phyloP scores from a whole-genome alignment of 768 basidiomycete genomes.

The Candolleomyces efflorescens region DNA sequence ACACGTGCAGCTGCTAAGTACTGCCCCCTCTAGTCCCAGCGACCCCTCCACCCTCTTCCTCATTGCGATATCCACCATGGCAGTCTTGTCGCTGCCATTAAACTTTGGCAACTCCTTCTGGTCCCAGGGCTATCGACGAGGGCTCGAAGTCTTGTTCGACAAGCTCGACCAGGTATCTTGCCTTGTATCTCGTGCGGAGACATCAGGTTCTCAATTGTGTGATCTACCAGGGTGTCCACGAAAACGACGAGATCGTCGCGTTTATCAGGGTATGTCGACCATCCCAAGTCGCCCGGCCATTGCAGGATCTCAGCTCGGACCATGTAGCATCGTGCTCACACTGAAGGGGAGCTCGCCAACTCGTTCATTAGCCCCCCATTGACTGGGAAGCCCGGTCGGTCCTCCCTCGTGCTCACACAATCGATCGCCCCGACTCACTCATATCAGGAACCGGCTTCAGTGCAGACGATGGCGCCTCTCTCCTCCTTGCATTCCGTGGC shows the following conservation, averaged over 20 bases:
- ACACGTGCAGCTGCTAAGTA: neutral
- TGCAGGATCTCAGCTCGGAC: slow-evolving; percentile 1
- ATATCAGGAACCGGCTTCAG: slow-evolving; percentile 57
- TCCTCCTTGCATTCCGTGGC: slow-evolving; percentile 75
- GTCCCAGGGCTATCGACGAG: slow-evolving; percentile 85
- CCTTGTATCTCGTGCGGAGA: slow-evolving; percentile 20
- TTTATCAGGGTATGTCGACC: slow-evolving; percentile 68
- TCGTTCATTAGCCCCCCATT: slow-evolving; percentile 49
- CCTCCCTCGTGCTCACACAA: neutral
- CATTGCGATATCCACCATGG: slow-evolving; percentile 45
- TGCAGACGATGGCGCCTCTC: slow-evolving; percentile 81
- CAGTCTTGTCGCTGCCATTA: slow-evolving; percentile 84
- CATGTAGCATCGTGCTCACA: slow-evolving; percentile 65
- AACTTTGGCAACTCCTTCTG: slow-evolving; percentile 92
- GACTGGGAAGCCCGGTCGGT: slow-evolving; percentile 46
- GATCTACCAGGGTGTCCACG: slow-evolving; percentile 59
- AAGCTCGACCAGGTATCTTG: slow-evolving; percentile 78
- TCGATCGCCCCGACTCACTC: slow-evolving; percentile 1
- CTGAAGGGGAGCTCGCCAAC: slow-evolving; percentile 62
- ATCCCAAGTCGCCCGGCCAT: slow-evolving; percentile 1
- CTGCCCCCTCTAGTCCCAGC: neutral
- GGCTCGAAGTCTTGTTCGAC: slow-evolving; percentile 70
- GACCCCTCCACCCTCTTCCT: slow-evolving; percentile 16
- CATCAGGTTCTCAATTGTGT: slow-evolving; percentile 13
- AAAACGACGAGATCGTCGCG: slow-evolving; percentile 78